phyloP scores from a whole-genome alignment of 805 yeast species.

The Ogataea corticis region DNA sequence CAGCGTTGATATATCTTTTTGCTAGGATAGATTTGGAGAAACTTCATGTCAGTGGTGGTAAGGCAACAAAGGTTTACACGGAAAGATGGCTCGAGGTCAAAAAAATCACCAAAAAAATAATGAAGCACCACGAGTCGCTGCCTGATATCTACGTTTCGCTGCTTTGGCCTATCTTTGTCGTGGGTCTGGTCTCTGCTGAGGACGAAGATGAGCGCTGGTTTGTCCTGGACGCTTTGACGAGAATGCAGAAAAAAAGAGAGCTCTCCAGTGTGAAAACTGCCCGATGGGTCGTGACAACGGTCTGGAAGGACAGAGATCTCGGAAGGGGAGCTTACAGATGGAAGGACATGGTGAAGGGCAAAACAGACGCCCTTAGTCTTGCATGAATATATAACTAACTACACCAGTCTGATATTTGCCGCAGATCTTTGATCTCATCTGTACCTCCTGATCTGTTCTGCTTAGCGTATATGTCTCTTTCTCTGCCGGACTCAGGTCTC shows the following conservation, averaged over 20 bases:
- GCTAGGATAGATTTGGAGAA: slow-evolving; percentile 37
- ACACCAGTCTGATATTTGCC: slow-evolving; percentile 8
- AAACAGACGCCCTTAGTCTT: slow-evolving; percentile 39
- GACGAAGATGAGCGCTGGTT: slow-evolving; percentile 43
- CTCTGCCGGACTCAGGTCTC: slow-evolving; percentile 37
- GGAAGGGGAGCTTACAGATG: slow-evolving; percentile 31
- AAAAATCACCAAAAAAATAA: slow-evolving; percentile 24
- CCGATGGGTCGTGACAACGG: slow-evolving; percentile 33
- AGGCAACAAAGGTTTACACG: slow-evolving; percentile 1
- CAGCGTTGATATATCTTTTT: slow-evolving; percentile 37
- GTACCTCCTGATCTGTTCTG: slow-evolving; percentile 26
- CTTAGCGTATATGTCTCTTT: slow-evolving; percentile 31
- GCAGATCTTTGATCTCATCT: slow-evolving; percentile 21
- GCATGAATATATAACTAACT: slow-evolving; percentile 30
- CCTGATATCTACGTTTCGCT: slow-evolving; percentile 39
- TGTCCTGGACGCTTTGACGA: slow-evolving; percentile 35
- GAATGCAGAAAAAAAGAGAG: slow-evolving; percentile 39
- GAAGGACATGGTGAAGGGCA: slow-evolving; percentile 40
- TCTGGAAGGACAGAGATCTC: slow-evolving; percentile 44
- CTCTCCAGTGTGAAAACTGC: slow-evolving; percentile 41
- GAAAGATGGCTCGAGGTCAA: slow-evolving; percentile 19
- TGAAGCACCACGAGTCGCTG: slow-evolving; percentile 23
- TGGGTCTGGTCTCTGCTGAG: slow-evolving; percentile 37
- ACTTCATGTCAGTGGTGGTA: slow-evolving; percentile 18
- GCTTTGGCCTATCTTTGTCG: slow-evolving; percentile 43